A percentile compares a stretch with the other conserved stretches of the same genome.
These are phyloP conservation scores for Delphinella strobiligena DNA, from an alignment of 2,329 filamentous ascomycete genomes.

Conservation along the genomic window DNA sequence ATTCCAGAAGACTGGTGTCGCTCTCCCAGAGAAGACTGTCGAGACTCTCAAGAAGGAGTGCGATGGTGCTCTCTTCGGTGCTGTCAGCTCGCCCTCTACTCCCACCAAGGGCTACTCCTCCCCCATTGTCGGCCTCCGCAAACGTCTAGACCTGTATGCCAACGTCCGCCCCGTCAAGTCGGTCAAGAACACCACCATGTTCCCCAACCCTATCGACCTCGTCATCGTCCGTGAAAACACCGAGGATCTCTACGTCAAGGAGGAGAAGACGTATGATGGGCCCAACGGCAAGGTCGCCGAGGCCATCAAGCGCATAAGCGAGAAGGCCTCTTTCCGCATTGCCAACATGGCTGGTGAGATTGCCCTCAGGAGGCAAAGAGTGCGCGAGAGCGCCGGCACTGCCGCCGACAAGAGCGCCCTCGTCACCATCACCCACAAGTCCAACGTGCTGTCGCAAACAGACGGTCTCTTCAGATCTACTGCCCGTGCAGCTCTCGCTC, in stretches of 20 bases:
- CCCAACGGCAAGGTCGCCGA: slow-evolving; percentile 75
- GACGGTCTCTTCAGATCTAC: slow-evolving; percentile 88
- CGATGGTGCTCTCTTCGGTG: slow-evolving; percentile 91
- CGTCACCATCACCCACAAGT: slow-evolving; percentile 97
- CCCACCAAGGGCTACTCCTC: slow-evolving; percentile 92
- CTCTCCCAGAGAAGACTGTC: slow-evolving; percentile 83
- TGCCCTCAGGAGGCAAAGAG: slow-evolving; percentile 71
- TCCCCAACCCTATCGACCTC: slow-evolving; percentile 63
- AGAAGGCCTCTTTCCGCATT: slow-evolving; percentile 74
- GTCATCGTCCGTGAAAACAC: slow-evolving; percentile 99
- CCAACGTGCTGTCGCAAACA: slow-evolving; percentile 90
- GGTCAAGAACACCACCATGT: slow-evolving; percentile 45
- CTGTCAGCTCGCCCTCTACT: slow-evolving; percentile 78
- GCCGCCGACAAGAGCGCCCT: slow-evolving; percentile 59
- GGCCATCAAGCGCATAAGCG: slow-evolving; percentile 93
- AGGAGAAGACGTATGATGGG: slow-evolving; percentile 72
- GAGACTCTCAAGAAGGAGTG: slow-evolving; percentile 81
- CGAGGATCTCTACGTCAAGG: slow-evolving; percentile 95
- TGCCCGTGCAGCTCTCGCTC: slow-evolving; percentile 59
- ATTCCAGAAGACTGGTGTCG: slow-evolving; percentile 79
- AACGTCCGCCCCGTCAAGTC: slow-evolving; percentile 95
- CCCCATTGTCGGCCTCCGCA: slow-evolving; percentile 92
- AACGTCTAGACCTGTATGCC: slow-evolving; percentile 87
- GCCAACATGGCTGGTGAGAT: slow-evolving; percentile 91
- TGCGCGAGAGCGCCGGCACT: slow-evolving; percentile 47